These are phyloP conservation scores for Calocera viscosa DNA, from an alignment of 768 basidiomycete species.

Conservation along the genomic window DNA sequence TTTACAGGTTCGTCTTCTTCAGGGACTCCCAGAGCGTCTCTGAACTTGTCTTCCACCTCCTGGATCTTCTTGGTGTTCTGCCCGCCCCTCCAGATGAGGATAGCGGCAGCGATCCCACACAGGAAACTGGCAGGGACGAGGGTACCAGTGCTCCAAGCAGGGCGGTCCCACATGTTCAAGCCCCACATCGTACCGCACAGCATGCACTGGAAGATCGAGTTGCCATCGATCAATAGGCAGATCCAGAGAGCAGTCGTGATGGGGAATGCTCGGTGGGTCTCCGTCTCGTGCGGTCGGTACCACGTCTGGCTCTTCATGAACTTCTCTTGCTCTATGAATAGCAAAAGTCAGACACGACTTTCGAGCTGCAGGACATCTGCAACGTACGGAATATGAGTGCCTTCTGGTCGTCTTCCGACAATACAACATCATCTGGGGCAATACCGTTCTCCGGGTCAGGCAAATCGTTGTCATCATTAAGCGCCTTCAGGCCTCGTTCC, in stretches of 20 bases:
- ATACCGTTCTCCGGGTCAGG: constrained; percentile 63
- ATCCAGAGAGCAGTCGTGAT: constrained; percentile 51
- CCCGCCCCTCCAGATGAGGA: constrained; percentile 64
- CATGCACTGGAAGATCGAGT: constrained; percentile 67
- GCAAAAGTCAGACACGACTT: constrained; percentile 3
- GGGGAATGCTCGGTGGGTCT: constrained; percentile 40
- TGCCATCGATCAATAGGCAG: constrained; percentile 58
- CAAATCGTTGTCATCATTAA: constrained; percentile 65
- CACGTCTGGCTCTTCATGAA: constrained; percentile 65
- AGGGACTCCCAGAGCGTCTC: constrained; percentile 31
- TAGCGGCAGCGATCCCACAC: constrained; percentile 59
- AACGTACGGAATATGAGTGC: constrained; percentile 34
- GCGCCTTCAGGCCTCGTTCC: constrained; percentile 50
- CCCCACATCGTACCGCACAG: constrained; percentile 75
- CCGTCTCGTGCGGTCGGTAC: constrained; percentile 77
- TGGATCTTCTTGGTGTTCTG: constrained; percentile 54
- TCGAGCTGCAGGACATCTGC: neutral
- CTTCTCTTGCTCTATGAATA: constrained; percentile 46
- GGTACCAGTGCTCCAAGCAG: constrained; percentile 35
- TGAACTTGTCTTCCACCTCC: constrained; percentile 49
- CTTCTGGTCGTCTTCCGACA: constrained; percentile 6
- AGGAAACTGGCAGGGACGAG: constrained; percentile 64
- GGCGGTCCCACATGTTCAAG: constrained; percentile 35
- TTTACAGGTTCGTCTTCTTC: neutral
- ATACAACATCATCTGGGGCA: constrained; percentile 22